A percentile compares a stretch with the other conserved stretches of the same genome.
Conservation (phyloP, 345 rosid genomes). For the Psidium friedrichsthalianum region DNA sequence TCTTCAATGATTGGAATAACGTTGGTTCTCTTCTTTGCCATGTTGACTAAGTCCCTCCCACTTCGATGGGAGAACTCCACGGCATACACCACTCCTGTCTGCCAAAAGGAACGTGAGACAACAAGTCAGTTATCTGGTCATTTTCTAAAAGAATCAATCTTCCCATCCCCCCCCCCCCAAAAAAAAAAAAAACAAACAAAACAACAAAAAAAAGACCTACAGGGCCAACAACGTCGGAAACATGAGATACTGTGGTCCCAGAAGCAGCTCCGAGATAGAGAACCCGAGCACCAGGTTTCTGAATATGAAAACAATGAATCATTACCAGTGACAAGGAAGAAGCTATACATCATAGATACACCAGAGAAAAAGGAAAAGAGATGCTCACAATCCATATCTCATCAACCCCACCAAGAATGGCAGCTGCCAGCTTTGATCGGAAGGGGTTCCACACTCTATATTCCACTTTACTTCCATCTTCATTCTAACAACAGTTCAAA, state of each 20-base stretch:
- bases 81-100: conserved; percentile 90
- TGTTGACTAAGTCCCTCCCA: conserved; percentile 96
- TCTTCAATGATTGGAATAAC: conserved; percentile 94
- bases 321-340: not conserved
- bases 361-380: not conserved
- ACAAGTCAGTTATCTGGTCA: not conserved
- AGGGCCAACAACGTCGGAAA: conserved; percentile 93
- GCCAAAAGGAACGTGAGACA: not conserved
- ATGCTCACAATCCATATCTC: conserved; percentile 81
- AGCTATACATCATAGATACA: not conserved
- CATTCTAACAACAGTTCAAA: conserved; percentile 19
- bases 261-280: conserved; percentile 99
- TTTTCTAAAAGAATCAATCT: not conserved
- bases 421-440: conserved; percentile 94
- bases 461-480: conserved; percentile 87
- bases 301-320: not conserved
- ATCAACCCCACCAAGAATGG: conserved; percentile 97
- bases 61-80: conserved; percentile 97
- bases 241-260: conserved; percentile 99
- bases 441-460: conserved; percentile 98
- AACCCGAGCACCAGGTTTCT: conserved; percentile 97
- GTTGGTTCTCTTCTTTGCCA: conserved; percentile 96
- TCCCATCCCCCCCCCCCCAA: too few species aligned
- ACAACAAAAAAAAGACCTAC: conserved; percentile 23
- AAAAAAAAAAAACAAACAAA: too few species aligned